Conservation (phyloP, 768 basidiomycete genomes). For the Kwoniella sp. region DNA sequence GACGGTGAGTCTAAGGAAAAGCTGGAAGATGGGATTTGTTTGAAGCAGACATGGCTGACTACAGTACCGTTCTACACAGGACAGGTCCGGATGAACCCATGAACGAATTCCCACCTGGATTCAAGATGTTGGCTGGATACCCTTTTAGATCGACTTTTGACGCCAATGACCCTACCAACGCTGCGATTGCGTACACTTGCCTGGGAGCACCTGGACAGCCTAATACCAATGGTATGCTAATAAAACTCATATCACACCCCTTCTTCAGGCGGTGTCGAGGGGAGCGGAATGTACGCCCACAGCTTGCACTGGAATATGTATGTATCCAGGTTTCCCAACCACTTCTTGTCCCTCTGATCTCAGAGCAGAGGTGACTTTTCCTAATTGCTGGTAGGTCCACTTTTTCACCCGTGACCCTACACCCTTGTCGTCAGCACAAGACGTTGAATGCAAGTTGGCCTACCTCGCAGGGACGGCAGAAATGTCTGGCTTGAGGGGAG, state of each 20-base stretch:
- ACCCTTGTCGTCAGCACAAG: too few relatives aligned
- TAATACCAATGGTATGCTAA: constrained; percentile 20
- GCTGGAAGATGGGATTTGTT: too few relatives aligned
- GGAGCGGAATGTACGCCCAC: too few relatives aligned
- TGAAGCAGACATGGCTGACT: too few relatives aligned
- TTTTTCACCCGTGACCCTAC: too few relatives aligned
- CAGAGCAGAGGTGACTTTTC: constrained; percentile 41
- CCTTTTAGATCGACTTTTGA: constrained; percentile 25
- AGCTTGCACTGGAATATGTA: too few relatives aligned
- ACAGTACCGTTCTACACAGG: too few relatives aligned
- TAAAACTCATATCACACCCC: too few relatives aligned
- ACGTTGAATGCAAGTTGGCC: too few relatives aligned
- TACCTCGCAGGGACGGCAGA: constrained; percentile 36
- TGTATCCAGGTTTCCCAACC: constrained; percentile 24
- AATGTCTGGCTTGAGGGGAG: constrained; percentile 35
- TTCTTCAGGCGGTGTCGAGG: too few relatives aligned
- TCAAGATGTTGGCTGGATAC: constrained; percentile 43
- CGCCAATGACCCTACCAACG: constrained; percentile 18
- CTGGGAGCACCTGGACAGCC: constrained; percentile 22
- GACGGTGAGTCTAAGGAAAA: too few relatives aligned
- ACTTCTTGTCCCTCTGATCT: constrained; percentile 33
- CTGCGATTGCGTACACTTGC: constrained; percentile 34
- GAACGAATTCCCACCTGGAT: constrained; percentile 41
- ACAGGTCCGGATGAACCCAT: constrained; percentile 26
- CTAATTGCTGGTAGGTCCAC: constrained; percentile 35